A percentile compares a stretch with the other conserved stretches of the same genome.
Conservation (phyloP, 1,284 basidiomycete genomes). For the Puccinia polysora region DNA sequence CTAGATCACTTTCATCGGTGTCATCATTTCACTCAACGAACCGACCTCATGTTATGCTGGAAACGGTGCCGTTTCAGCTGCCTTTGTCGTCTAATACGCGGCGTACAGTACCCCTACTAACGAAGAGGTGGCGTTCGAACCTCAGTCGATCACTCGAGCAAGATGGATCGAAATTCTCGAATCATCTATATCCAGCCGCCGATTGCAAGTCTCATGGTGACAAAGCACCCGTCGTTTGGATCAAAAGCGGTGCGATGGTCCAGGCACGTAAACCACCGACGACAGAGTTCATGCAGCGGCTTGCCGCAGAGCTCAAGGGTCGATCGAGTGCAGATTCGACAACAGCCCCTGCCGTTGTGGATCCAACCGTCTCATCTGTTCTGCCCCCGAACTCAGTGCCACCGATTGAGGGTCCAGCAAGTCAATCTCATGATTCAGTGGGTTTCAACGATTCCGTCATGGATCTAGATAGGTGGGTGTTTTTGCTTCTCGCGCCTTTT, state of each 20-base stretch:
- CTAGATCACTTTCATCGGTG: slow-evolving; percentile 17
- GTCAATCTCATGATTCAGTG: not conserved
- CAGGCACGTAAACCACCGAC: slow-evolving; percentile 38
- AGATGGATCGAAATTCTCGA: not conserved
- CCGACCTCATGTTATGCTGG: slow-evolving; percentile 1
- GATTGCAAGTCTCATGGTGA: not conserved
- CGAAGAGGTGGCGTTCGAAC: slow-evolving; percentile 32
- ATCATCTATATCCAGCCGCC: not conserved
- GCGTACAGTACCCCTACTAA: slow-evolving; percentile 3
- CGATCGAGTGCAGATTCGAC: slow-evolving; percentile 3
- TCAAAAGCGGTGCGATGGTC: slow-evolving; percentile 37
- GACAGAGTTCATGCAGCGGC: slow-evolving; percentile 36
- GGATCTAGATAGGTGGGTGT: slow-evolving; percentile 2
- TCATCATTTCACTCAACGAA: slow-evolving; percentile 8
- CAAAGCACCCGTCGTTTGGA: slow-evolving; percentile 32
- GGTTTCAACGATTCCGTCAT: not conserved
- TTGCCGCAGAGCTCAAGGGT: slow-evolving; percentile 20
- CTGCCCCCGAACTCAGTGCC: not conserved
- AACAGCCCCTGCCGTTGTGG: not conserved
- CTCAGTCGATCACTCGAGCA: not conserved
- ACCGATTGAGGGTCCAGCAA: not conserved
- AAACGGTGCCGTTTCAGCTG: slow-evolving; percentile 11
- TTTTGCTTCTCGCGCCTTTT: not conserved
- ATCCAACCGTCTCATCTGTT: not conserved
- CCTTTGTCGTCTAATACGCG: slow-evolving; percentile 19